Base-by-base conservation (phyloP, 805 yeast species). In the Torulaspora maleeae region DNA sequence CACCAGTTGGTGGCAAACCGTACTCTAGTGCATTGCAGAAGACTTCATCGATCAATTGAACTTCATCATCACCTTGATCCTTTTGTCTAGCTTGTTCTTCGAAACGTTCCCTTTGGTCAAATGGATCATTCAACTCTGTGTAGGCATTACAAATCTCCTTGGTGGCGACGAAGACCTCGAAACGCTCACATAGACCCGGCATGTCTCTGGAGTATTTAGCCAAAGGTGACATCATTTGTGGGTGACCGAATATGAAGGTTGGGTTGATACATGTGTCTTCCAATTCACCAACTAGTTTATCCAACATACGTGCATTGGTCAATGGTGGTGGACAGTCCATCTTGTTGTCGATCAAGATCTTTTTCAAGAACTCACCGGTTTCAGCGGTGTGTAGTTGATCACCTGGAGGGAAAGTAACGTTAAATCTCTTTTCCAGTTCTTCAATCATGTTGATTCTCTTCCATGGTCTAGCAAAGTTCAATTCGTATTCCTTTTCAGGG, bases 1-100 rank as follows among this genome's bases (percentile, higher is more conserved):
- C 99, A 70, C 95, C 98, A 59, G 98, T 93, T 62, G 99, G 99
- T 49, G 99, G 99, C 63, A 91, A 79, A 72, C 98, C 99, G 70
- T 88, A 91, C 75, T 91, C 99, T 63, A 91, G 79, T 56, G 99
- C 97, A 61, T 90, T 86, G 77, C 95, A 85, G 90, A 91, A 91
- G 54, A 86, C 84, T 75, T 91, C 99, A 69, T 91, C 99, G 54
- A 93, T 78, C 70, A 89, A 66, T 76, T 91, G 98, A 51, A 96
- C 99, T 75, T 93, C 99, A 65, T 91, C 99, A 66, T 91, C 99
- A 77, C 99, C 99, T 72, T 88, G 96, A 56, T 76, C 98, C 77
- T 91, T 91, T 78, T 93, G 99, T 72, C 86, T 83, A 39, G 99
- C 98, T 76, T 91, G 99, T 74, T 93, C 99, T 76, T 91, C 98